These are phyloP conservation scores for Claviceps cyperi DNA, from an alignment of 2,329 filamentous ascomycete genomes.

Conservation along the genomic window DNA sequence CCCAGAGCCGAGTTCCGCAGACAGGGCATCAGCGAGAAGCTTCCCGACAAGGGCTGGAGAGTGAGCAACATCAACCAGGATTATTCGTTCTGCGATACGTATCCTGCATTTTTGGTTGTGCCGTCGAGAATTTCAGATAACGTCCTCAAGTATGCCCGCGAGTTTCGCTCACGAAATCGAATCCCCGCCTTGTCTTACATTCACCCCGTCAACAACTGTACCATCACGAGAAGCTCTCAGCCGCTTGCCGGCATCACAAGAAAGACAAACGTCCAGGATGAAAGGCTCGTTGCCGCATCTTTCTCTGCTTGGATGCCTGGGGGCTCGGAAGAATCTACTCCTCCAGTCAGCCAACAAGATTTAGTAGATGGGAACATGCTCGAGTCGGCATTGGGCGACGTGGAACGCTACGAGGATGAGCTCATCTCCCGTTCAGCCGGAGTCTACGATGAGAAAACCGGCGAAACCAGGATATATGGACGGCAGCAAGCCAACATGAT, in stretches of 20 bases:
- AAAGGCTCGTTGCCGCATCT: conserved; percentile 82
- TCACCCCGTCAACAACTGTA: conserved; percentile 94
- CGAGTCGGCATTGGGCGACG: conserved; percentile 41
- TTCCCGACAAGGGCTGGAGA: conserved; percentile 69
- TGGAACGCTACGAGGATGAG: conserved; percentile 55
- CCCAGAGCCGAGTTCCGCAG: conserved; percentile 71
- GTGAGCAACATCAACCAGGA: conserved; percentile 81
- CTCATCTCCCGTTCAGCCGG: conserved; percentile 31
- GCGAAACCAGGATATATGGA: conserved; percentile 61
- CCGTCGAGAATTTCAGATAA: conserved; percentile 91
- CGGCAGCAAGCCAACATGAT: conserved; percentile 90
- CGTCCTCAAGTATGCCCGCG: conserved; percentile 80
- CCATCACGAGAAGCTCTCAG: conserved; percentile 88
- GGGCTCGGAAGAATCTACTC: conserved; percentile 20
- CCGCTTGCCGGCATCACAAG: conserved; percentile 74
- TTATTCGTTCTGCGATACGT: conserved; percentile 84
- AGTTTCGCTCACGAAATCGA: conserved; percentile 75
- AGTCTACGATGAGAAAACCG: conserved; percentile 42
- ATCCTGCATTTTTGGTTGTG: conserved; percentile 72
- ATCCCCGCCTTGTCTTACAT: conserved; percentile 87
- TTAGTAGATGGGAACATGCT: conserved; percentile 20
- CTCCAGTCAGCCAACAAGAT: conserved; percentile 35
- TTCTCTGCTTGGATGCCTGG: conserved; percentile 40
- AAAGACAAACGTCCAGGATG: conserved; percentile 88
- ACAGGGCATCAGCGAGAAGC: conserved; percentile 74